Conservation (phyloP, 2,329 filamentous ascomycete species). For the Penicillium concentricum region DNA sequence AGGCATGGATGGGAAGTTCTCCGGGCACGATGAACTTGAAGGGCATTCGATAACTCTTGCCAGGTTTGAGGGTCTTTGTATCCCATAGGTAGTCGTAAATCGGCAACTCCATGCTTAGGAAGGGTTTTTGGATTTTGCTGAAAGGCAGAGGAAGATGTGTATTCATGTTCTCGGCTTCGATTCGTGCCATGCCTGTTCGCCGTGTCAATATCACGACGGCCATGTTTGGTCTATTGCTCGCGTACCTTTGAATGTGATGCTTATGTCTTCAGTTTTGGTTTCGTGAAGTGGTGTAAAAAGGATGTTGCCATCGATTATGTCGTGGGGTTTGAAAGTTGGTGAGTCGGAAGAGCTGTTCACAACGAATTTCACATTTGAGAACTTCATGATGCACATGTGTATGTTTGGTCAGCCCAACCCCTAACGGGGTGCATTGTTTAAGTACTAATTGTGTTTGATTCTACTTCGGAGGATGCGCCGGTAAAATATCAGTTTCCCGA, state of each 20-base stretch:
- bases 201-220: background rate
- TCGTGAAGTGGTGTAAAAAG: constrained; percentile 5
- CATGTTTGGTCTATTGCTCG: background rate
- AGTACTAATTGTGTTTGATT: background rate
- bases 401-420: too few species aligned
- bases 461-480: background rate
- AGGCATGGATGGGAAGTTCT: constrained; percentile 14
- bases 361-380: background rate
- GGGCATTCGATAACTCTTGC: constrained; percentile 2
- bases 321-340: constrained; percentile 8
- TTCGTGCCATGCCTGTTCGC: constrained; percentile 9
- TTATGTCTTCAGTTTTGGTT: background rate
- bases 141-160: constrained; percentile 14
- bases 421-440: background rate
- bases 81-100: background rate
- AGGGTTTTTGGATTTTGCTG: constrained; percentile 3
- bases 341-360: background rate
- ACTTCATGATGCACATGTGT: background rate
- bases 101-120: constrained; percentile 16
- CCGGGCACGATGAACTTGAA: constrained; percentile 20
- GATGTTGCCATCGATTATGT: constrained; percentile 12
- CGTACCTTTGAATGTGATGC: constrained; percentile 6
- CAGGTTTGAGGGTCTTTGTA: background rate
- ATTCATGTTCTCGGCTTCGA: constrained; percentile 14
- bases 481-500: background rate